Evolutionary conservation across 805 yeast genomes (phyloP).

Genomic region (Candida multigemmis): DNA sequence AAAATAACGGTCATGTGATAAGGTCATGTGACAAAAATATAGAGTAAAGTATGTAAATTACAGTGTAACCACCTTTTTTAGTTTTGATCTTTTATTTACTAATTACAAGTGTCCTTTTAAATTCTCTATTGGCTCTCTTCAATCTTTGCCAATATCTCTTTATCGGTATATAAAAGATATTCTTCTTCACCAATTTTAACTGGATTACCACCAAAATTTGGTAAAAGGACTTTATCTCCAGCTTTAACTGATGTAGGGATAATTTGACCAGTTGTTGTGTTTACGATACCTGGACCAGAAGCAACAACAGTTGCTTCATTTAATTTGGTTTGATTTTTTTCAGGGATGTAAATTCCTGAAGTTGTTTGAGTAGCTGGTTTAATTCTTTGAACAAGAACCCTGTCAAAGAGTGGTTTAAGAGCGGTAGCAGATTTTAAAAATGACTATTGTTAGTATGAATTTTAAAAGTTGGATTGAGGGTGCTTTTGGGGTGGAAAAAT

Average conservation of each 20-base stretch:
- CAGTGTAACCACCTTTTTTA: too few relatives aligned
- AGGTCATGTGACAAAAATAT: too few relatives aligned
- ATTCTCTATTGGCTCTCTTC: too few relatives aligned
- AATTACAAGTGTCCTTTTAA: too few relatives aligned
- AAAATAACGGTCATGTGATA: constrained; percentile 2
- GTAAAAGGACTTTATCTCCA: constrained; percentile 93
- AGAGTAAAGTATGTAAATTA: too few relatives aligned
- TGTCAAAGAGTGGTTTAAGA: constrained; percentile 88
- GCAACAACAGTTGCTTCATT: constrained; percentile 89
- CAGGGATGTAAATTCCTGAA: constrained; percentile 89
- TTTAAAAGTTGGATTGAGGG: too few relatives aligned
- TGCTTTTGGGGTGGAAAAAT: too few relatives aligned
- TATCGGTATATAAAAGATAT: constrained; percentile 78
- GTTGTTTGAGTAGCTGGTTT: constrained; percentile 89
- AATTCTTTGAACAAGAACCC: constrained; percentile 90
- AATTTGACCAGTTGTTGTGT: constrained; percentile 60
- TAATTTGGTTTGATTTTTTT: constrained; percentile 89
- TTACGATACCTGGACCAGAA: constrained; percentile 87
- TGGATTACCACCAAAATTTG: constrained; percentile 87
- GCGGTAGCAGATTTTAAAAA: constrained; percentile 76
- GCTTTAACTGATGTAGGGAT: constrained; percentile 68
- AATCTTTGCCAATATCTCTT: constrained; percentile 91
- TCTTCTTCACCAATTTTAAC: constrained; percentile 83
- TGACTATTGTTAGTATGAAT: constrained; percentile 29
- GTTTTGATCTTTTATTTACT: too few relatives aligned